Evolutionary conservation across 2,329 filamentous ascomycete species (phyloP).

Genomic region (Colletotrichum lindemuthianum): DNA sequence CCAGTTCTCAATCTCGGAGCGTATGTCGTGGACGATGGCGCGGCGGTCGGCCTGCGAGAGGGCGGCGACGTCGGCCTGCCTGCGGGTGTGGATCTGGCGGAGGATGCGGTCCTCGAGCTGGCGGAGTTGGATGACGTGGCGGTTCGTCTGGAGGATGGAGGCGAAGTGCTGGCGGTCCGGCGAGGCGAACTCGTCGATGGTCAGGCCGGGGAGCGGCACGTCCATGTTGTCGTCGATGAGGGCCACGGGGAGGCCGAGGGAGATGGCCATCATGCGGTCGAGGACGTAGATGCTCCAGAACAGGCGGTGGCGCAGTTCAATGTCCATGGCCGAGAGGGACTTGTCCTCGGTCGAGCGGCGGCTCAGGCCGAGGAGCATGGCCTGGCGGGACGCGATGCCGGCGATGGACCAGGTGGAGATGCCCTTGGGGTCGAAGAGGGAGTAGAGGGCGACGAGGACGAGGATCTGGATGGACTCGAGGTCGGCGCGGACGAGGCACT

Average conservation of each 20-base stretch:
- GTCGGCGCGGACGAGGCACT: conserved; percentile 49
- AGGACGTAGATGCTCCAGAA: conserved; percentile 58
- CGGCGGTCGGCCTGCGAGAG: conserved; percentile 46
- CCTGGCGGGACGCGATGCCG: conserved; percentile 52
- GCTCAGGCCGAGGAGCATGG: conserved; percentile 50
- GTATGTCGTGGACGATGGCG: conserved; percentile 46
- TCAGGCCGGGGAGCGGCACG: conserved; percentile 55
- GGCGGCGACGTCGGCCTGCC: conserved; percentile 42
- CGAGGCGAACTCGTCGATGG: conserved; percentile 56
- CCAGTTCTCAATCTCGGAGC: conserved; percentile 58
- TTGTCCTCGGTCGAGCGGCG: conserved; percentile 44
- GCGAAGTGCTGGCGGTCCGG: conserved; percentile 49
- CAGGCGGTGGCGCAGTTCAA: conserved; percentile 50
- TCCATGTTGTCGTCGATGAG: conserved; percentile 51
- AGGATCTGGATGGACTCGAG: conserved; percentile 53
- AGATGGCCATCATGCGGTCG: conserved; percentile 56
- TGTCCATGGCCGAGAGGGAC: conserved; percentile 40
- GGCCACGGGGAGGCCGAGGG: conserved; percentile 51
- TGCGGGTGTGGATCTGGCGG: conserved; percentile 47
- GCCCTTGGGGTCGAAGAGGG: conserved; percentile 53
- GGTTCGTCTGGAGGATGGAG: conserved; percentile 54
- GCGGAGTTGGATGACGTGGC: conserved; percentile 56
- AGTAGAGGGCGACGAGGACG: conserved; percentile 53
- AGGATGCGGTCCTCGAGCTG: conserved; percentile 55
- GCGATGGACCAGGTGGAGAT: conserved; percentile 53